Conservation (phyloP, 73 alveolate genomes). For the Stentor coeruleus region DNA sequence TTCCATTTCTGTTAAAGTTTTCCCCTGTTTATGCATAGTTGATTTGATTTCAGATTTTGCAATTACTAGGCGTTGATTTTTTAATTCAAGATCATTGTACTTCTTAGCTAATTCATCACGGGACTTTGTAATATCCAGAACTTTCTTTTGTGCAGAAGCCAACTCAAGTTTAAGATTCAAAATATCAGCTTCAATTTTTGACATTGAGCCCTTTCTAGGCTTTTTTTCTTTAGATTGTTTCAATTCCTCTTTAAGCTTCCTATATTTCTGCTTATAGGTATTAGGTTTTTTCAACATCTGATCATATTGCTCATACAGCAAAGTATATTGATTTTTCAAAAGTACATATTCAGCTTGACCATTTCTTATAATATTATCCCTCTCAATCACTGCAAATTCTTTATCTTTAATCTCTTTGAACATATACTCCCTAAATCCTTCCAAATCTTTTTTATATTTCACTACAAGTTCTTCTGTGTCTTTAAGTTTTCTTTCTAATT, state of each 20-base stretch:
- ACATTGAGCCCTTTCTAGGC: not conserved
- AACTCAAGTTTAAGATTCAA: not conserved
- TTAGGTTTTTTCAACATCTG: not conserved
- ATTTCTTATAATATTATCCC: not conserved
- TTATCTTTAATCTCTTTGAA: not conserved
- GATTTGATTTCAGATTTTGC: not conserved
- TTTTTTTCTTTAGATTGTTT: too few relatives aligned
- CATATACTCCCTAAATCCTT: not conserved
- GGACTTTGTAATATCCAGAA: not conserved
- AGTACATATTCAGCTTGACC: not conserved
- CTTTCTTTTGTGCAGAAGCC: not conserved
- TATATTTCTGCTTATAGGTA: not conserved
- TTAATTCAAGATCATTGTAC: not conserved
- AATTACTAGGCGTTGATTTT: too few relatives aligned
- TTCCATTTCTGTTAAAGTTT: not conserved
- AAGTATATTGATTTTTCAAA: not conserved
- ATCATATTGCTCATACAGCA: not conserved
- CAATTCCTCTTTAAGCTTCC: not conserved
- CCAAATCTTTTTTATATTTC: not conserved
- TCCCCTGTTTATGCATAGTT: not conserved
- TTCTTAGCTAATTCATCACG: not conserved
- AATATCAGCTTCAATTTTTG: not conserved
- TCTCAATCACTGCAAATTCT: not conserved
- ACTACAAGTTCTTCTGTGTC: not conserved
- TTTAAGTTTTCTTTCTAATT: not conserved